Evolutionary conservation across 2,329 filamentous ascomycete genomes (phyloP).

Genomic region (Calonectria fujianensis): DNA sequence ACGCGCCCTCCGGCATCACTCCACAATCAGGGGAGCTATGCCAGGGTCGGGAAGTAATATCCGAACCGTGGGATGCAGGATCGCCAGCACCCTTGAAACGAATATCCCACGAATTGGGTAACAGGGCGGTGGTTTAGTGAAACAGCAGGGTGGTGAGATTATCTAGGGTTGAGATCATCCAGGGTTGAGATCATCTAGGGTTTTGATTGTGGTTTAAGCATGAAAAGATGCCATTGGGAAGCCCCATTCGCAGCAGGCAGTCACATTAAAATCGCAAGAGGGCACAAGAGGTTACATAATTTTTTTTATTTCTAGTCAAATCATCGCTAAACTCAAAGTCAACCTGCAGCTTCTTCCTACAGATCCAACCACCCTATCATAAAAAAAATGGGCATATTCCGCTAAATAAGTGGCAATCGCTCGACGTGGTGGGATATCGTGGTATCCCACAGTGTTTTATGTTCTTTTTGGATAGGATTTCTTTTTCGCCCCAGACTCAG

Average conservation of each 20-base stretch:
- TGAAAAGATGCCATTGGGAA: background rate
- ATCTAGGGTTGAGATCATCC: background rate
- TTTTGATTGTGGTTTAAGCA: background rate
- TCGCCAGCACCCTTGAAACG: background rate
- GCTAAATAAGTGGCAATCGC: conserved; percentile 26
- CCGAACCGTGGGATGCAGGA: background rate
- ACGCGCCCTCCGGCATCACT: background rate
- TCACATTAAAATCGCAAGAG: background rate
- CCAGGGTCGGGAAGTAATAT: background rate
- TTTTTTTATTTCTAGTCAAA: conserved; percentile 6
- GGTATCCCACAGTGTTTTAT: background rate
- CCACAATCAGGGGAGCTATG: conserved; percentile 4
- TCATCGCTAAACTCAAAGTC: conserved; percentile 30
- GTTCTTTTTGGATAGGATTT: background rate
- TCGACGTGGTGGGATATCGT: background rate
- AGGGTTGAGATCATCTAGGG: background rate
- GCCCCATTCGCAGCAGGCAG: background rate
- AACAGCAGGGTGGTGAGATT: background rate
- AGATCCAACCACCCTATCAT: conserved; percentile 21
- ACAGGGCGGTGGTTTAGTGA: background rate
- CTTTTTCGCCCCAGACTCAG: background rate
- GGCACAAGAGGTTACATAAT: background rate
- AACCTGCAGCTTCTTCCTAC: conserved; percentile 17
- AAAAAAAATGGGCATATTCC: conserved; percentile 15
- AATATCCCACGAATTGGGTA: background rate